Evolutionary conservation across 2,329 filamentous ascomycete genomes (phyloP), one percentile per base, ranked within the genome.

Genomic region (Paracorniculantispora psalliotae): DNA sequence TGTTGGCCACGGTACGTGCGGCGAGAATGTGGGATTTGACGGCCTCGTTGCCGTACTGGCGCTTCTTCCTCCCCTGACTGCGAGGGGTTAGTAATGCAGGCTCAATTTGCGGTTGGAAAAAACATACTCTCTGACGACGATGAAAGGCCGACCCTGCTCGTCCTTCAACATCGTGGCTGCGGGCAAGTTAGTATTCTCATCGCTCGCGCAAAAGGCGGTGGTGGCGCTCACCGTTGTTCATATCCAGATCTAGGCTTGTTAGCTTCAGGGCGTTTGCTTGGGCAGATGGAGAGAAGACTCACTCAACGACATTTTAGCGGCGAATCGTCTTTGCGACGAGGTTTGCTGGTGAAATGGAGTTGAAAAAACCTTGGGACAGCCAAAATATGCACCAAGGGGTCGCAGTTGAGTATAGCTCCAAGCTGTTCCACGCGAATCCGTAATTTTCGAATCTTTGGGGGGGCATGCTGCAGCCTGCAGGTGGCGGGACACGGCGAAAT

Each of bases 1-100:
- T 94, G 78, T 92, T 96, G 67, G 94, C 90, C 67, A 99, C 92
- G 60, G 94, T 97, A 73, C 92, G 88, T 58, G 96, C 96, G 62
- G 94, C 93, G 69, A 97, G 86, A 69, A 99, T 99, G 78, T 99
- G 96, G 69, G 92, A 91, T 78, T 99, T 99, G 75, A 99, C 91
- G 56, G 94, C 94, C 72, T 99, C 94, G 75, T 89, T 97, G 70
- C 94, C 94, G 74, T 94, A 93, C 71, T 94, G 90, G 75, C 94
- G 88, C 84, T 92, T 96, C 86, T 97, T 99, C 80, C 87, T 96
- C 72, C 93, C 93, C 77, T 99, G 94, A 73, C 92, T 96, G 68
- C 43, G 58, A 56, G 51, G 47, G 63, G 63, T 68, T 62, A 71
- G 66, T 44, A 13, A 54, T 53, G 23, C 15, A 46, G 28, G 23